phyloP scores from a whole-genome alignment of 345 rosid genomes.

The Theobroma cacao region DNA sequence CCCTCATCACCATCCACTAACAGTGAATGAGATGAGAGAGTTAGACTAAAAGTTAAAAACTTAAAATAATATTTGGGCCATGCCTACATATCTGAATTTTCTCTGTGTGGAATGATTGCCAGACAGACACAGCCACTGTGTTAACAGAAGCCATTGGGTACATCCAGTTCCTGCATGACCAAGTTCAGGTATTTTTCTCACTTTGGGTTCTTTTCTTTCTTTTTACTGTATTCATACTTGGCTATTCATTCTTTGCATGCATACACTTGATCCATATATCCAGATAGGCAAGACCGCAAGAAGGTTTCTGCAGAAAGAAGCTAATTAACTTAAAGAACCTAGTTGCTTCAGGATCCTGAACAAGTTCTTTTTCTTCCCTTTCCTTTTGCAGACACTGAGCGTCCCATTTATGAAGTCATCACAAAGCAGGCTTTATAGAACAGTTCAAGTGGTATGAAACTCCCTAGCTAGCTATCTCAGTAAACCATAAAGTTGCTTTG shows the following conservation, averaged over 20 bases:
- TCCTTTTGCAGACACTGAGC: slow-evolving; percentile 33
- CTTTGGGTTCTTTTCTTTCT: background rate
- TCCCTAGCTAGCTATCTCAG: background rate
- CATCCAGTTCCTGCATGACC: slow-evolving; percentile 67
- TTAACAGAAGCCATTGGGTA: slow-evolving; percentile 64
- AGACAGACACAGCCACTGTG: slow-evolving; percentile 76
- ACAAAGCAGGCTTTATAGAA: slow-evolving; percentile 14
- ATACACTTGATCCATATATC: background rate
- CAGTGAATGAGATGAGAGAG: background rate
- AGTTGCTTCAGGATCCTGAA: background rate
- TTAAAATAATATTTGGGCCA: slow-evolving; percentile 1
- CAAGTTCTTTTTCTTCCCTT: background rate
- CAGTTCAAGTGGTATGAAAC: slow-evolving; percentile 5
- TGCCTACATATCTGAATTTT: slow-evolving; percentile 4
- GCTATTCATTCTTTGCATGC: background rate
- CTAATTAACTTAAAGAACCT: background rate
- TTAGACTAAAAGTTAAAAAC: background rate
- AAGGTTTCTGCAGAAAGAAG: background rate
- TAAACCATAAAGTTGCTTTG: background rate
- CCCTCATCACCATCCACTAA: slow-evolving; percentile 5
- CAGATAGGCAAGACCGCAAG: background rate
- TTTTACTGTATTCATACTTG: background rate
- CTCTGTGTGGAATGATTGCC: slow-evolving; percentile 21
- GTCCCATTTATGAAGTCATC: slow-evolving; percentile 35
- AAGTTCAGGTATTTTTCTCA: slow-evolving; percentile 42